Percentiles rank a stretch among this genome's conserved stretches.
These are phyloP conservation scores for Pseudozyma hubeiensis DNA, from an alignment of 1,284 basidiomycete species.

Conservation along the genomic window DNA sequence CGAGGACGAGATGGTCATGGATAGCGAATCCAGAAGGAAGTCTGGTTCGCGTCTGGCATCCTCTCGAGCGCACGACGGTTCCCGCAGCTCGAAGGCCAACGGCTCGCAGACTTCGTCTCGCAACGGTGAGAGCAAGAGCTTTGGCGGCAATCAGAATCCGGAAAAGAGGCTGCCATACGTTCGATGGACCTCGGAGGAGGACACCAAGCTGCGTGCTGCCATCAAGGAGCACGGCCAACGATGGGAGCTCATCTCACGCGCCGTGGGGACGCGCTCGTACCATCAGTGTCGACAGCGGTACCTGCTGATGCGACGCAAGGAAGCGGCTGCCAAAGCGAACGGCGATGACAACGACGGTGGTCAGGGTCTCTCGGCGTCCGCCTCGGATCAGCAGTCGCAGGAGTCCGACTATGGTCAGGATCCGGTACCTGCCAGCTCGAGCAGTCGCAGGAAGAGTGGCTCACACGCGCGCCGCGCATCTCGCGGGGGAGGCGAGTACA, in stretches of 20 bases:
- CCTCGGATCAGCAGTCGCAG: constrained; percentile 50
- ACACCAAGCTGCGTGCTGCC: constrained; percentile 63
- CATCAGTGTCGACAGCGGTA: constrained; percentile 68
- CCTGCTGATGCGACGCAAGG: constrained; percentile 67
- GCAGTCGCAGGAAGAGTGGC: constrained; percentile 27
- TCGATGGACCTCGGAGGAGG: constrained; percentile 67
- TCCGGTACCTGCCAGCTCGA: constrained; percentile 4
- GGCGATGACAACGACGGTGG: constrained; percentile 30
- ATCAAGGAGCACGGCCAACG: constrained; percentile 67
- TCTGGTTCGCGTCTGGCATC: constrained; percentile 23
- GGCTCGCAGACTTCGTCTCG: constrained; percentile 31
- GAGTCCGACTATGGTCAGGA: constrained; percentile 45
- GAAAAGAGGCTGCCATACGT: constrained; percentile 68
- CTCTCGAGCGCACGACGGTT: constrained; percentile 24
- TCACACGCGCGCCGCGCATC: constrained; percentile 22
- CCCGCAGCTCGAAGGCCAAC: constrained; percentile 25
- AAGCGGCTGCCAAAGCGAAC: constrained; percentile 57
- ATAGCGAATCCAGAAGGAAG: constrained; percentile 33
- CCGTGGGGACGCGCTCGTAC: constrained; percentile 67
- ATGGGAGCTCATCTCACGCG: constrained; percentile 67
- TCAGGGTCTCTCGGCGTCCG: constrained; percentile 37
- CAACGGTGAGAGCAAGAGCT: constrained; percentile 37
- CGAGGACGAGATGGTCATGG: constrained; percentile 43
- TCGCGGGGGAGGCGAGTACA: constrained; percentile 5
- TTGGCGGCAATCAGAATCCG: constrained; percentile 60